These are phyloP conservation scores for Thelonectria rubi DNA, from an alignment of 2,329 filamentous ascomycete species.

Conservation along the genomic window DNA sequence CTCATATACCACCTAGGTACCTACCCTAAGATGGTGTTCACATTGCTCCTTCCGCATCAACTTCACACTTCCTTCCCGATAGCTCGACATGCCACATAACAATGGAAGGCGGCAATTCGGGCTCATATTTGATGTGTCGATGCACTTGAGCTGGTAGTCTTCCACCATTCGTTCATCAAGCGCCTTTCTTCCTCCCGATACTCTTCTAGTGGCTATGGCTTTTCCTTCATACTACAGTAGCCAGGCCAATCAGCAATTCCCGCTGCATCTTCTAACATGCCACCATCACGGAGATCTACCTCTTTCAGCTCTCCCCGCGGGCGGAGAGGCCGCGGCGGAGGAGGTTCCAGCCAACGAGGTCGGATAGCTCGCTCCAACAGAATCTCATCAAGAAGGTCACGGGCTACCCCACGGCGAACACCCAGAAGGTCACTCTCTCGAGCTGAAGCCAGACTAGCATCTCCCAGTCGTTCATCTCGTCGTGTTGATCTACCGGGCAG, in stretches of 20 bases:
- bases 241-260: background rate
- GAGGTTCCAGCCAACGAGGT: slow-evolving; percentile 14
- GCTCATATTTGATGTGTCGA: no score
- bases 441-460: background rate
- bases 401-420: background rate
- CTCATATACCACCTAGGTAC: no score
- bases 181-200: background rate
- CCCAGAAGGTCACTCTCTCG: background rate
- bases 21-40: background rate
- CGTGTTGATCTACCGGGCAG: background rate
- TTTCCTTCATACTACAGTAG: background rate
- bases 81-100: background rate
- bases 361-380: slow-evolving; percentile 15
- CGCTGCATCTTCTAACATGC: slow-evolving; percentile 19
- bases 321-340: slow-evolving; percentile 20
- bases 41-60: slow-evolving; percentile 1
- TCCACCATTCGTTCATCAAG: background rate
- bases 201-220: background rate
- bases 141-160: no score
- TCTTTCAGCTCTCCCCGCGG: slow-evolving; percentile 20
- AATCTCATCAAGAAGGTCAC: slow-evolving; percentile 18
- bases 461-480: background rate
- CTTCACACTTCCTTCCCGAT: background rate
- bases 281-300: slow-evolving; percentile 19
- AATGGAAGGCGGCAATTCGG: background rate